A percentile compares a stretch with the other conserved stretches of the same genome.
Conservation (phyloP, 78 protist genomes). For the Dictyostelium purpureum region DNA sequence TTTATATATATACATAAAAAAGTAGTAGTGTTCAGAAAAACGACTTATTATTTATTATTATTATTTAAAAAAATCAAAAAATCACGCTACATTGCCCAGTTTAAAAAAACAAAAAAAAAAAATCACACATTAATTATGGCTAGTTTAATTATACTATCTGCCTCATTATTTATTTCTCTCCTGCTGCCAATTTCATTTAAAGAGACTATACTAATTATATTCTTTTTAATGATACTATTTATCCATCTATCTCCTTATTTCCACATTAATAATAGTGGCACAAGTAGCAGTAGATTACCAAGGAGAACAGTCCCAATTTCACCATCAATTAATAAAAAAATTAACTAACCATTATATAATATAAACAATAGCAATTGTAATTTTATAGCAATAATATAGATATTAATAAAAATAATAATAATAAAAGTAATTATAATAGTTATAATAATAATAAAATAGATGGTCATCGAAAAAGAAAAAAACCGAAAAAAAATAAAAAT, state of each 20-base stretch:
- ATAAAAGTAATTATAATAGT: too few relatives aligned
- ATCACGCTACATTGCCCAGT: background rate
- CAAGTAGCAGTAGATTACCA: background rate
- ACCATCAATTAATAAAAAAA: background rate
- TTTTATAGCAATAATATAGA: too few relatives aligned
- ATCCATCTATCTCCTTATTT: background rate
- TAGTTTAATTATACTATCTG: background rate
- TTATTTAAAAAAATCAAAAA: too few relatives aligned
- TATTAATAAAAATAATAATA: background rate
- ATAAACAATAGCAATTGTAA: too few relatives aligned
- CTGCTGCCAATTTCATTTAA: background rate
- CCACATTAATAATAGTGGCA: background rate
- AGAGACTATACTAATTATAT: background rate
- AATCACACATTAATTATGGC: background rate
- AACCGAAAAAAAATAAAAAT: too few relatives aligned
- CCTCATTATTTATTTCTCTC: background rate
- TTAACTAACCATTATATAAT: too few relatives aligned
- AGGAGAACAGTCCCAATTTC: background rate
- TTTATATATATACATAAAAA: background rate
- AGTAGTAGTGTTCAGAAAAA: background rate
- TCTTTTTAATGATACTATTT: constrained; percentile 1
- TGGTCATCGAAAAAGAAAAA: too few relatives aligned
- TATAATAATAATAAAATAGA: too few relatives aligned
- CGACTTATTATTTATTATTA: too few relatives aligned
- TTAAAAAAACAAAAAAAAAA: background rate